These are phyloP conservation scores for Podospora pseudocomata DNA, from an alignment of 495 filamentous ascomycete genomes.

Conservation along the genomic window DNA sequence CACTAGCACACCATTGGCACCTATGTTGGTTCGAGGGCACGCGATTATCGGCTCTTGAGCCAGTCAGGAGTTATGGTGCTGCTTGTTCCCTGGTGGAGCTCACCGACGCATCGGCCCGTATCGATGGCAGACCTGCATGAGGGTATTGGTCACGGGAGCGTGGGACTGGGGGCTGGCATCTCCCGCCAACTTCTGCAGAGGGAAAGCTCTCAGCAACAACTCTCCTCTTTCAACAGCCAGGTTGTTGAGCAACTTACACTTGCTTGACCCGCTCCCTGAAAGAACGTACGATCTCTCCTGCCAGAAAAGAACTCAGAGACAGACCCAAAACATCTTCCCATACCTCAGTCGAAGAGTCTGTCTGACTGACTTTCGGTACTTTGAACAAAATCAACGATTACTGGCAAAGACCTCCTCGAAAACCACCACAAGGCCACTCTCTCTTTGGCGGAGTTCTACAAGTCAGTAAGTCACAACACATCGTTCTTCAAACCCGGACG, in stretches of 20 bases:
- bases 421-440: too few species aligned
- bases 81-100: neutral
- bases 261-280: neutral
- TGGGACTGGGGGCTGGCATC: neutral
- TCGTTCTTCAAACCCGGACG: neutral
- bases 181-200: neutral
- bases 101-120: slow-evolving; percentile 12
- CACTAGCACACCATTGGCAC: neutral
- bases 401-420: too few species aligned
- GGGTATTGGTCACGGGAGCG: neutral
- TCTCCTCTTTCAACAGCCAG: neutral
- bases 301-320: too few species aligned
- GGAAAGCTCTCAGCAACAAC: neutral
- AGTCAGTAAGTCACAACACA: neutral
- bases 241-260: neutral
- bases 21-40: neutral
- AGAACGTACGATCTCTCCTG: neutral
- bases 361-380: neutral
- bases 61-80: neutral
- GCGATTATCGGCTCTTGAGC: neutral
- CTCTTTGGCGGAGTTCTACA: neutral
- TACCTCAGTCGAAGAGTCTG: neutral
- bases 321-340: too few species aligned
- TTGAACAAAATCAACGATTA: neutral
- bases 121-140: slow-evolving; percentile 13